Base-by-base conservation (phyloP, 805 yeast genomes). In the Monosporozyma aquatica region DNA sequence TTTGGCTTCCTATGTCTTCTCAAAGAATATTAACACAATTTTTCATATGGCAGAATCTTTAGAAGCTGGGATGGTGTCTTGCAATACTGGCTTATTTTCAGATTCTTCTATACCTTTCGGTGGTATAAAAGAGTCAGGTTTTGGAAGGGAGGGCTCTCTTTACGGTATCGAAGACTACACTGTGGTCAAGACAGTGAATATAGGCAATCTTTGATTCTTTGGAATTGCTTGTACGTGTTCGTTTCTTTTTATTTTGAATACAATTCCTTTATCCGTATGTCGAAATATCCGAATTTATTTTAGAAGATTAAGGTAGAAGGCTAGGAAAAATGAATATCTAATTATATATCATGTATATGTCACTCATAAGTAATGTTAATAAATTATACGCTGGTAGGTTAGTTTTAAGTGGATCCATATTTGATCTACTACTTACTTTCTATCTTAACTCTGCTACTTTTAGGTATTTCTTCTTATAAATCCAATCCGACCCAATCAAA, bases 401-500 rank as follows among this genome's bases (percentile, higher is more conserved):
- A n/a, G n/a, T n/a, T n/a, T n/a, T n/a, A n/a, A n/a, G n/a, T n/a
- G n/a, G n/a, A n/a, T n/a, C n/a, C n/a, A n/a, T n/a, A n/a, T n/a
- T n/a, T n/a, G n/a, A n/a, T n/a, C n/a, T n/a, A n/a, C n/a, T n/a
- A n/a, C n/a, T n/a, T n/a, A n/a, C n/a, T n/a, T n/a, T n/a, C n/a
- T n/a, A n/a, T n/a, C n/a, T n/a, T n/a, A n/a, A n/a, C n/a, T n/a
- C n/a, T n/a, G n/a, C n/a, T n/a, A n/a, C n/a, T n/a, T n/a, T n/a
- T 62, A 67, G 57, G 53, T 82, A 82, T 64, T 81, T 82, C 37
- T 75, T 76, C 58, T 80, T 82, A 63, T 80, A 76, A 27, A 82
- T 80, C 90, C 90, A 82, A 46, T 78, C 74, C 44, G 80, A 77
- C 0, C 87, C 89, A 21, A 78, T 72, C 43, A 78, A 62, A 48